These are phyloP conservation scores for Platismatia glauca DNA, from an alignment of 495 filamentous ascomycete species.

Conservation along the genomic window DNA sequence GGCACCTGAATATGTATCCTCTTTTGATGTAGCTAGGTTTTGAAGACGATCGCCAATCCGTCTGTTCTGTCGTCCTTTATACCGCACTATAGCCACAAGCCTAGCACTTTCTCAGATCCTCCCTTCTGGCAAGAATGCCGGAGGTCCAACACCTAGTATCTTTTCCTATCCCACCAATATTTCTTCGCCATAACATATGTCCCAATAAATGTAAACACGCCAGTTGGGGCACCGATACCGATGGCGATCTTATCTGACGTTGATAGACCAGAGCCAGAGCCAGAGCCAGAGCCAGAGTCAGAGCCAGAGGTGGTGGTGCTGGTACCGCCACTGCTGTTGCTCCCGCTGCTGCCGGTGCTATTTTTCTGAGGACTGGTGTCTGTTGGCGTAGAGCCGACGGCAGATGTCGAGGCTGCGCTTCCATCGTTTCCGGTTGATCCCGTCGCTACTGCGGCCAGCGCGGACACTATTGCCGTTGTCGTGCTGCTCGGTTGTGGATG, in stretches of 20 bases:
- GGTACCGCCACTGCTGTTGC: background rate
- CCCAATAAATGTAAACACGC: no score
- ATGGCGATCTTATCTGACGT: constrained; percentile 5
- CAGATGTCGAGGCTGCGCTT: background rate
- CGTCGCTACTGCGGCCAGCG: background rate
- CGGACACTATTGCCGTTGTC: constrained; percentile 1
- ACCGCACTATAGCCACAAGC: no score
- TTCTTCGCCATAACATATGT: no score
- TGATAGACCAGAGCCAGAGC: no score
- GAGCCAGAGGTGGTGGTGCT: background rate
- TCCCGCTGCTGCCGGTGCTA: background rate
- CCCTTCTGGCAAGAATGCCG: no score
- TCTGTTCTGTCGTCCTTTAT: no score
- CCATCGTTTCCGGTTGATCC: background rate
- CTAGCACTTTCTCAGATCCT: no score
- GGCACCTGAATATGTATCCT: background rate
- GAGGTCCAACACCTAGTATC: no score
- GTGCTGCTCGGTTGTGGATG: constrained; percentile 1
- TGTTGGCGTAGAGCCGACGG: background rate
- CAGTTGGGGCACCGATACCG: no score
- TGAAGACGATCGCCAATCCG: background rate
- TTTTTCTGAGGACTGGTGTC: background rate
- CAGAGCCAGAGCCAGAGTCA: background rate
- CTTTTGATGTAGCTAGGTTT: background rate
- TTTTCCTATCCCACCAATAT: no score